Evolutionary conservation across 108 stramenopile genomes (phyloP), one percentile per base, ranked within the genome.

Genomic region (Nitzschia sp.): DNA sequence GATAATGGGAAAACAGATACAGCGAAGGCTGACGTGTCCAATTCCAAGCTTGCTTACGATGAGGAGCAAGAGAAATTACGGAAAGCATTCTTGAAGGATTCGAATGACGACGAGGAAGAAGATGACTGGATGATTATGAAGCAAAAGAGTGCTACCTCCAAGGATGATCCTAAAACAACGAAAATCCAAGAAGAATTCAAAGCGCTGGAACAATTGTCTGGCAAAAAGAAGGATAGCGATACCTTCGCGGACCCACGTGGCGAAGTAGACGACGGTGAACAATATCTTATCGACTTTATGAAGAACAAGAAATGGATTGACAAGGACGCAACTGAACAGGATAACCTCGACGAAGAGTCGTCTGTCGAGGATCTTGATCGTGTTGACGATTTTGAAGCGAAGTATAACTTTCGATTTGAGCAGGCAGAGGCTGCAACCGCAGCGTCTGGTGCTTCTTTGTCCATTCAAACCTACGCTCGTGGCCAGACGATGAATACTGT

Each of bases 401-500:
- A 96, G 68, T 99, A 97, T 88, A 99, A 99, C 68, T 99, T 99
- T 70, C 91, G 99, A 22, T 98, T 98, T 75, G 99, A 99, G 80
- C 95, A 99, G 82, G 93, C 90, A 21, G 63, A 72, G 8, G 76
- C 85, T 13, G 71, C 82, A 34, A 59, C 64, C 32, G 69, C 59
- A 21, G 17, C 45, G 9, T 87, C 86, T 35, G 90, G 90, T 21
- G 89, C 88, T 15, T 58, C 71, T 6, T 73, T 85, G 30, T 85
- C 85, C 19, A 80, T 94, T 17, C 75, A 89, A 22, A 84, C 82
- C 41, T 97, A 95, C 69, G 89, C 94, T 26, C 90, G 96, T 28
- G 59, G 80, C 17, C 75, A 76, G 29, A 79, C 78, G 1, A 78
- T 85, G 64, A 83, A 89, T 59, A 83, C 93, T 13, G 41, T 99